Base-by-base conservation (phyloP, 306 rosid species). In the Pyrus betulifolia region DNA sequence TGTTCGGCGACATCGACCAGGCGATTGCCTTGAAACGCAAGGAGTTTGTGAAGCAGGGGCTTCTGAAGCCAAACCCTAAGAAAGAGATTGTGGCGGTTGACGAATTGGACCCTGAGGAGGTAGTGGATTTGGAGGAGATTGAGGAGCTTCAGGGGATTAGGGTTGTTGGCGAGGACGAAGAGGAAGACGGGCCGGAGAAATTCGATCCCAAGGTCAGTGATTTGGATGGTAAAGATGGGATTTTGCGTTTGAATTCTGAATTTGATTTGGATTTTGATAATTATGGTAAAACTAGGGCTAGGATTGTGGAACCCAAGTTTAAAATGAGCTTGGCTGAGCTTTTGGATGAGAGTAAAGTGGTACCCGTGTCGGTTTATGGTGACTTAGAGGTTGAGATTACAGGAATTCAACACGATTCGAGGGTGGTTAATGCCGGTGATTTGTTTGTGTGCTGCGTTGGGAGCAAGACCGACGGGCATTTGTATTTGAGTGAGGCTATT, bases 331-430 rank as follows among this genome's bases (percentile, higher is more conserved):
- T 95, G 72, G 99, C 93, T 51, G 97, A 92, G 87, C 92, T 92
- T 70, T 85, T 95, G 76, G 99, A 95, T 78, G 97, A 95, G 89
- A 92, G 96, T 38, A 92, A 95, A 76, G 97, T 92, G 0, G 98
- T 95, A 12, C 98, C 98, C 1, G 72, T 92, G 31, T 92, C 96
- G 4, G 99, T 95, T 67, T 90, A 76, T 61, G 97, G 97, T 45
- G 87, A 95, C 82, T 82, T 95, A 28, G 99, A 92, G 78, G 85
- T 92, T 59, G 97, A 95, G 80, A 92, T 95, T 9, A 88, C 90
- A 15, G 99, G 99, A 52, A 92, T 92, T 86, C 97, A 92, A 73
- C 99, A 95, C 6, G 96, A 92, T 80, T 92, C 99, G 0, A 82
- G 91, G 81, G 54, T 89, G 78, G 93, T 95, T 3, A 85, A 67